A percentile compares a stretch with the other conserved stretches of the same genome.
phyloP scores from a whole-genome alignment of 805 yeast species.

The Candida vartiovaarae region DNA sequence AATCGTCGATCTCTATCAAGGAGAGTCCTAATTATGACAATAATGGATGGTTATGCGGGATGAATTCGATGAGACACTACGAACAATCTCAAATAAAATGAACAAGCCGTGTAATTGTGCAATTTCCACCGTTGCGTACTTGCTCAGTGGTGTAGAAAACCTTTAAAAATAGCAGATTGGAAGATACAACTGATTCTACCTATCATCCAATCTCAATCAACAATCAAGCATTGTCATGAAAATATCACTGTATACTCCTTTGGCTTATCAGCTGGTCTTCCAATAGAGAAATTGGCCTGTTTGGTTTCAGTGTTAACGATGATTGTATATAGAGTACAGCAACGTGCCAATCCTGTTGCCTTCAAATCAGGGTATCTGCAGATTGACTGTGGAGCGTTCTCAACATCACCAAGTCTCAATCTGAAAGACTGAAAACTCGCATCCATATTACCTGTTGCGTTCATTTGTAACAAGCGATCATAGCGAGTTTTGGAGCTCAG shows the following conservation, averaged over 20 bases:
- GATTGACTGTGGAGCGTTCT: constrained; percentile 15
- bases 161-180: too few species aligned
- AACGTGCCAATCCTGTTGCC: constrained; percentile 14
- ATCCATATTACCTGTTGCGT: constrained; percentile 9
- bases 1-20: too few species aligned
- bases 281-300: constrained; percentile 13
- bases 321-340: constrained; percentile 17
- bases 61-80: too few species aligned
- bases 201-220: not conserved
- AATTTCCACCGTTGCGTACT: too few species aligned
- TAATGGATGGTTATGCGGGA: too few species aligned
- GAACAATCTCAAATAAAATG: too few species aligned
- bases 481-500: constrained; percentile 15
- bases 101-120: too few species aligned
- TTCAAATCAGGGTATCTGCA: constrained; percentile 12
- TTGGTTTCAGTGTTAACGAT: constrained; percentile 8
- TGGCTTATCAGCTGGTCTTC: constrained; percentile 11
- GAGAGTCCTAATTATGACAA: too few species aligned
- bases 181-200: too few species aligned
- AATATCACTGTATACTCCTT: constrained; percentile 11
- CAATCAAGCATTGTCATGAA: not conserved
- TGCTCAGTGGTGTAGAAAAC: too few species aligned
- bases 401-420: constrained; percentile 16
- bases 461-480: constrained; percentile 12
- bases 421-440: constrained; percentile 16